Evolutionary conservation across 805 yeast species (phyloP), one percentile per base, ranked within the genome.

Genomic region (Kodamaea fukazawae): DNA sequence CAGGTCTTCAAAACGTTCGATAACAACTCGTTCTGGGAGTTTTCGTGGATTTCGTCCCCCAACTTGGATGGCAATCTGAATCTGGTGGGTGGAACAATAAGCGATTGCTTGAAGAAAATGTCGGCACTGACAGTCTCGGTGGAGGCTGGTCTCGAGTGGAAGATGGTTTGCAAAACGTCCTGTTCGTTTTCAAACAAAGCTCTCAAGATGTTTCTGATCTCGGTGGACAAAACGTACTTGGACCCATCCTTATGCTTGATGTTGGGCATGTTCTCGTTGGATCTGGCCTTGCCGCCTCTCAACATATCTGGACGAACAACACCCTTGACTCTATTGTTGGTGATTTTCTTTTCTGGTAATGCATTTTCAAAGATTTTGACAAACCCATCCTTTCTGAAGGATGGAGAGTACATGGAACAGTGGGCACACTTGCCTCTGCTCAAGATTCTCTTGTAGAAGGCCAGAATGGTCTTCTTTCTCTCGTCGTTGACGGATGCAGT

Each of bases 31-130:
- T 93, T 95, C 67, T 89, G 96, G 34, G 93, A 70, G 61, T 88
- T 90, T 66, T 93, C 96, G 62, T 93, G 98, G 45, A 91, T 78
- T 61, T 88, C 97, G 41, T 93, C 99, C 41, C 99, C 99, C 43
- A 93, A 72, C 63, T 90, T 90, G 11, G 96, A 83, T n/a, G 99
- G 99, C 50, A 90, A 75, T 62, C 99, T 79, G 73, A 93, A 93
- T 62, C 98, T 76, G 2, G 98, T 95, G 36, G 99, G 90, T 27
- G 99, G 99, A 29, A 95, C 98, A 29, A 89, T 83, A 43, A 93
- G 69, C 4, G 88, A 81, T 50, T 87, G 90, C 52, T 88, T 75
- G 70, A 93, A 95, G 62, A 95, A 93, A 73, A 87, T 76, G 56
- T 91, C 96, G 13, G 96, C 84, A 30, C 61, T 60, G 3, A 75